Evolutionary conservation across 1,284 basidiomycete genomes (phyloP), one percentile per base, ranked within the genome.

Genomic region (Papiliotrema fonsecae): DNA sequence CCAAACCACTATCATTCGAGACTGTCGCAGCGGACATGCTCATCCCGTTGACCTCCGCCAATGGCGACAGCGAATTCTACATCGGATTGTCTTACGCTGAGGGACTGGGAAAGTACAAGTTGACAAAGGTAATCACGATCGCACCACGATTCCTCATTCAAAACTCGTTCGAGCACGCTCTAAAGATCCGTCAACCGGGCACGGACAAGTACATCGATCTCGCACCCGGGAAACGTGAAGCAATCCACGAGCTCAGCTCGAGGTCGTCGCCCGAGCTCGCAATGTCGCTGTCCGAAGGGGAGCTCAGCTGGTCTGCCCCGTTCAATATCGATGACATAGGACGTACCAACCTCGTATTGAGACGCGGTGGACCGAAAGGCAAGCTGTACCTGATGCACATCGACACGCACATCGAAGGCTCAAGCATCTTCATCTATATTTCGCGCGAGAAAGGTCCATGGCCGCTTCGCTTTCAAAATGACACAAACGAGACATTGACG

Each of bases 311-410:
- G 93, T 93, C 91, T 2, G 77, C 93, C 1, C 88, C 93, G 0
- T 86, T 97, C 76, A 92, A 88, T 69, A 82, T 97, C 45, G 84
- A 90, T 61, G 88, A 97, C 62, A 88, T 99, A 54, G 94, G 94
- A 24, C 77, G 79, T 14, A 83, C 90, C 1, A 81, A 94, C 66
- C 79, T 97, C 58, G 54, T 61, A 2, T 43, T 75, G 13, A 45
- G 55, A 18, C 84, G 89, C 65, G 52, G 71, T 16, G 56, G 64
- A 10, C 52, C 50, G 21, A 64, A 74, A 9, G 70, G 74, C 9
- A 75, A 79, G 49, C 59, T 57, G 22, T 82, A 83, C 47, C 77
- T 97, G 35, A 75, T 97, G 57, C 80, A 82, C n/a, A 82, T 85
- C 18, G 90, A 97, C 57, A 80, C 93, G 44, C 81, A 86, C 55